A percentile compares a stretch with the other conserved stretches of the same genome.
phyloP scores from a whole-genome alignment of 2,329 filamentous ascomycete genomes.

The Shiraia bambusicola region DNA sequence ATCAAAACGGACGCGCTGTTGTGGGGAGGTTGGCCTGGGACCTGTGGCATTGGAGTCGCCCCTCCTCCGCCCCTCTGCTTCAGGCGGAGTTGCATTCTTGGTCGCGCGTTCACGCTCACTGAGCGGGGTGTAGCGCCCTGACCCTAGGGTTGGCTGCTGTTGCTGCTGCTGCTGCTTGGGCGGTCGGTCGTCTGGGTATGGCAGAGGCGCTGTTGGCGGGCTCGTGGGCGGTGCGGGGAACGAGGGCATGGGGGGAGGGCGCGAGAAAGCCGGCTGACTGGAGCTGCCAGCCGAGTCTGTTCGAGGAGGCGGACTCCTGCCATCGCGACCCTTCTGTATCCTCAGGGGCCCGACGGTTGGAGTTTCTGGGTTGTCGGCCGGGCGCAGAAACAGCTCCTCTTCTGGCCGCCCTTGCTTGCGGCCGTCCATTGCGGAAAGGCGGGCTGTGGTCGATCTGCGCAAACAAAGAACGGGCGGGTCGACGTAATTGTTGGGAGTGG shows the following conservation, averaged over 20 bases:
- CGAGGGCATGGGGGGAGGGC: slow-evolving; percentile 55
- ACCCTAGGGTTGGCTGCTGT: slow-evolving; percentile 16
- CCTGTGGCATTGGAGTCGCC: slow-evolving; percentile 35
- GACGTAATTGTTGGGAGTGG: slow-evolving; percentile 1
- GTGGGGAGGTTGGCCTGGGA: slow-evolving; percentile 32
- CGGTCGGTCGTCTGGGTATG: slow-evolving; percentile 50
- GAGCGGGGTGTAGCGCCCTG: slow-evolving; percentile 39
- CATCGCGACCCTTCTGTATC: slow-evolving; percentile 72
- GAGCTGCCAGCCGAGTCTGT: slow-evolving; percentile 67
- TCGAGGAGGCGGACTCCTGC: slow-evolving; percentile 54
- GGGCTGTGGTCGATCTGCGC: background rate
- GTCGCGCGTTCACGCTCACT: slow-evolving; percentile 39
- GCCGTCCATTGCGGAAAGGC: slow-evolving; percentile 44
- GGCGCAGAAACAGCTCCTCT: slow-evolving; percentile 77
- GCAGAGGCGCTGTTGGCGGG: slow-evolving; percentile 47
- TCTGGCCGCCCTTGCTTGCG: slow-evolving; percentile 67
- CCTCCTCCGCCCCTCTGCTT: slow-evolving; percentile 32
- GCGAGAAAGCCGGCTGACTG: slow-evolving; percentile 40
- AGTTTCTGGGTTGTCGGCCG: slow-evolving; percentile 58
- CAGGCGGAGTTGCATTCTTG: slow-evolving; percentile 39
- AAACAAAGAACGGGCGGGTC: background rate
- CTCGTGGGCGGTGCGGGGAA: slow-evolving; percentile 63
- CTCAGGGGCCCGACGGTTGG: slow-evolving; percentile 81
- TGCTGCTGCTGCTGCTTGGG: slow-evolving; percentile 10
- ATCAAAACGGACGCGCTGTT: slow-evolving; percentile 47